Conservation (phyloP, 345 rosid genomes). For the Aethionema arabicum region DNA sequence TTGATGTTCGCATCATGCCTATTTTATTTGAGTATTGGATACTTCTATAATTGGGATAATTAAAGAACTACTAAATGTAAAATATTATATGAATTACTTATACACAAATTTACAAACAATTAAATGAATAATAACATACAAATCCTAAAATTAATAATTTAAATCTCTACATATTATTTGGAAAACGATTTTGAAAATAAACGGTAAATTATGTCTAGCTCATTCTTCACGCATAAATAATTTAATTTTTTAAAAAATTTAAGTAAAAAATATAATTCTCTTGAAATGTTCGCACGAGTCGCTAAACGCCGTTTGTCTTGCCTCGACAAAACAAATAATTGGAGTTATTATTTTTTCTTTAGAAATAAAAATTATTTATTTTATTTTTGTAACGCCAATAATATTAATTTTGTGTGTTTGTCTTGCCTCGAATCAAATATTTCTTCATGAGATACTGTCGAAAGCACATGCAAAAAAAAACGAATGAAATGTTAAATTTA, state of each 20-base stretch:
- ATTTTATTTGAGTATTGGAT: no score
- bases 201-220: no score
- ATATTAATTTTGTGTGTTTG: background rate
- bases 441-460: no score
- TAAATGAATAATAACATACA: background rate
- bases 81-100: no score
- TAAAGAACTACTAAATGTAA: no score
- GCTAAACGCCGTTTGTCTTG: slow-evolving; percentile 1
- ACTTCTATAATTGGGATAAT: no score
- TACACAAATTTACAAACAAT: background rate
- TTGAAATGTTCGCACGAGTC: background rate
- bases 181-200: no score
- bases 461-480: no score
- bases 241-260: no score
- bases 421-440: background rate
- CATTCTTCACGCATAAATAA: no score
- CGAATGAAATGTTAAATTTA: background rate
- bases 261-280: background rate
- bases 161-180: no score
- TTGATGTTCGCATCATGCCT: no score
- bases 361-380: background rate
- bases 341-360: background rate
- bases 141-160: background rate
- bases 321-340: background rate
- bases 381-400: background rate